Conservation (phyloP, 352 stramenopile species). For the Albugo laibachii region DNA sequence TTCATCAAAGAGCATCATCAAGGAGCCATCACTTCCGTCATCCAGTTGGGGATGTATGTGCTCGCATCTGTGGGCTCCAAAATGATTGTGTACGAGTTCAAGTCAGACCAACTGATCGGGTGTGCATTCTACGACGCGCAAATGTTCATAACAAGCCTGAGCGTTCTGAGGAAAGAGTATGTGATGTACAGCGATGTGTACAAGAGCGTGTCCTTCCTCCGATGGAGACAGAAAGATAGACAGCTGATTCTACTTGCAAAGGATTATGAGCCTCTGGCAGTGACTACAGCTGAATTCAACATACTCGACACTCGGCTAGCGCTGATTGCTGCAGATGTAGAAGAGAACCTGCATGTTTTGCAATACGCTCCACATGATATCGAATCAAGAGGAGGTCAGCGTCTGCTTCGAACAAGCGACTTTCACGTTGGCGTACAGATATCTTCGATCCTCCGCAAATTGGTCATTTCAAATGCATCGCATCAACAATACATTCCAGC, state of each 20-base stretch:
- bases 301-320: constrained; percentile 54
- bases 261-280: constrained; percentile 62
- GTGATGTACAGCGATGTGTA: constrained; percentile 77
- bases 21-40: constrained; percentile 53
- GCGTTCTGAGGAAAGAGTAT: constrained; percentile 56
- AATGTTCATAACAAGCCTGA: constrained; percentile 73
- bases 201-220: constrained; percentile 77
- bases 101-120: constrained; percentile 67
- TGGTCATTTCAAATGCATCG: constrained; percentile 9
- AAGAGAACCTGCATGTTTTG: constrained; percentile 75
- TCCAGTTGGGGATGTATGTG: constrained; percentile 63
- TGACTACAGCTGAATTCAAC: constrained; percentile 68
- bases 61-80: constrained; percentile 72
- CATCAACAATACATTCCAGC: background rate
- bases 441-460: constrained; percentile 60
- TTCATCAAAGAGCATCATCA: constrained; percentile 79
- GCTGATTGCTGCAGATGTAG: constrained; percentile 55
- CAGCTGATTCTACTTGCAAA: constrained; percentile 67
- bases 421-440: constrained; percentile 70
- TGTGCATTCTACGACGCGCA: constrained; percentile 78
- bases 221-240: constrained; percentile 67
- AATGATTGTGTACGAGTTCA: constrained; percentile 80
- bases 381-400: constrained; percentile 63
- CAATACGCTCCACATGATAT: constrained; percentile 74
- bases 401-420: constrained; percentile 53